phyloP scores from a whole-genome alignment of 208 protist species.

The Leishmania martiniquensis region DNA sequence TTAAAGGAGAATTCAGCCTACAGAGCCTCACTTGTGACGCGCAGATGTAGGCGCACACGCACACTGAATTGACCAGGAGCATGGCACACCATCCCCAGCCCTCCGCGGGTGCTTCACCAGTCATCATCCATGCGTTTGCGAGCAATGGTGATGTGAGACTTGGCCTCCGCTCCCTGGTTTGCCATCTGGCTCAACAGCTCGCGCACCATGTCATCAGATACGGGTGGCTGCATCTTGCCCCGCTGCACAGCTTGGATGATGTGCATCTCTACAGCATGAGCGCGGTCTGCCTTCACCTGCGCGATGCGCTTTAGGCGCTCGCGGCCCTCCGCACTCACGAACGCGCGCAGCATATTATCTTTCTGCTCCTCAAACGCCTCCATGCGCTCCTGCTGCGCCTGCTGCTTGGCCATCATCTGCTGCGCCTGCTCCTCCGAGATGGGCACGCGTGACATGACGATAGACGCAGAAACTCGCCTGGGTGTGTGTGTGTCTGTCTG shows the following conservation, averaged over 20 bases:
- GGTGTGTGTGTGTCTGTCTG: neutral
- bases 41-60: neutral
- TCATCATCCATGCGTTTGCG: slow-evolving; percentile 91
- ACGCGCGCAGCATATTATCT: slow-evolving; percentile 86
- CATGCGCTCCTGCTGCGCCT: slow-evolving; percentile 79
- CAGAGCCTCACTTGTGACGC: too few relatives aligned
- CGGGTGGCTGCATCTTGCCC: slow-evolving; percentile 88
- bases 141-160: slow-evolving; percentile 83
- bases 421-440: slow-evolving; percentile 91
- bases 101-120: slow-evolving; percentile 53
- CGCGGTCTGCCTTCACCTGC: slow-evolving; percentile 87
- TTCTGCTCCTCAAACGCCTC: slow-evolving; percentile 87
- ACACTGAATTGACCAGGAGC: neutral
- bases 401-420: slow-evolving; percentile 90
- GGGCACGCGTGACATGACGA: slow-evolving; percentile 67
- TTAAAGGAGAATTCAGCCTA: neutral
- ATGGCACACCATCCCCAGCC: neutral
- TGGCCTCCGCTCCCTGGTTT: slow-evolving; percentile 51
- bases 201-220: slow-evolving; percentile 83
- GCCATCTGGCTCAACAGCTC: slow-evolving; percentile 74
- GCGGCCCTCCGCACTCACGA: slow-evolving; percentile 84
- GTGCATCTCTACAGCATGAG: slow-evolving; percentile 84
- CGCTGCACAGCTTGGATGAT: slow-evolving; percentile 89
- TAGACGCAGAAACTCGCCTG: neutral
- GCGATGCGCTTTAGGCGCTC: slow-evolving; percentile 90